Evolutionary conservation across 1,284 basidiomycete genomes (phyloP), one percentile per base, ranked within the genome.

Genomic region (Cryptococcus sp.): DNA sequence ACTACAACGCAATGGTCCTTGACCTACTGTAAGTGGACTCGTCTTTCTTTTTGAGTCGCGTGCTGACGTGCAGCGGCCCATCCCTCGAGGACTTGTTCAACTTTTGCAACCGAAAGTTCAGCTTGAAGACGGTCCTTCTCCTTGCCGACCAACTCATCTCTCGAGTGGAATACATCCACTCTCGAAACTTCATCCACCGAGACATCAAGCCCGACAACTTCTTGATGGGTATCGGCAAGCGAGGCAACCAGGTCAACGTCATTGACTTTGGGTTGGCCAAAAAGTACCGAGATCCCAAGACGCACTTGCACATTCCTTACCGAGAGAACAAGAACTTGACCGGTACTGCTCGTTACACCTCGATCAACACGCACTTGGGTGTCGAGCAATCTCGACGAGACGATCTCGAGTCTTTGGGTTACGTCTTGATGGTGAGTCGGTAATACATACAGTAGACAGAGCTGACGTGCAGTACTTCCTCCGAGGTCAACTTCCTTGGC

Each of bases 131-230:
- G 0, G 93, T 97, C 22, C 80, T 98, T 14, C 82, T 98, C 28
- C 82, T 99, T 41, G 94, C 95, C 51, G 94, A 98, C 71, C 95
- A 98, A 76, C 78, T 98, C 67, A 93, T 99, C 69, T 97, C 94
- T 41, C 90, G 94, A 57, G 90, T 98, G 69, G 94, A 99, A 74
- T 97, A 97, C 78, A 91, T 97, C 61, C 95, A 98, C 77, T 97
- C 93, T 19, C 89, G 93, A 69, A 98, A 98, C 79, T 98, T 98
- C 74, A 97, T 99, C 59, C 95, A 99, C 74, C 91, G 94, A 60
- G 95, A 99, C 71, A 93, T 99, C 82, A 98, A 98, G 76, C 95
- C 95, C 43, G 94, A 98, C 80, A 98, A 98, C 78, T 97, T 98
- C 80, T 77, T 98, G 66, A 97, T 98, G 92, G 95, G 95, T 37